Evolutionary conservation across 225 moss, liverwort and hornwort genomes (phyloP).

Genomic region (Bryum argenteum): DNA sequence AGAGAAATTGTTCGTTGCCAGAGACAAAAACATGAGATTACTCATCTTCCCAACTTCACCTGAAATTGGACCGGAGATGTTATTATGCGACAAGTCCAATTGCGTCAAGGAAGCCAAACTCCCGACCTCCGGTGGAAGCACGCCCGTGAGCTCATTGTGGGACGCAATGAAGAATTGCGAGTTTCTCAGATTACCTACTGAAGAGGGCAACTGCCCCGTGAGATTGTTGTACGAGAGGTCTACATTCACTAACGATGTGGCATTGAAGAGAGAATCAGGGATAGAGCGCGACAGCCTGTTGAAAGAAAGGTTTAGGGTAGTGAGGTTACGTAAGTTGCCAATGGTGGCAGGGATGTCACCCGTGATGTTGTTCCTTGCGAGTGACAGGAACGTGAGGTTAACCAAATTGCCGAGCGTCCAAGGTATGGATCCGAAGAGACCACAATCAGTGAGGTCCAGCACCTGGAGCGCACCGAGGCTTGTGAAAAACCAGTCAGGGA

Average conservation of each 20-base stretch:
- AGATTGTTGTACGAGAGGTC: slow-evolving; percentile 50
- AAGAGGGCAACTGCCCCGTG: slow-evolving; percentile 37
- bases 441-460: slow-evolving; percentile 60
- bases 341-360: slow-evolving; percentile 45
- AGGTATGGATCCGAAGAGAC: slow-evolving; percentile 59
- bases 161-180: slow-evolving; percentile 47
- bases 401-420: slow-evolving; percentile 37
- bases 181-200: slow-evolving; percentile 44
- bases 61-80: slow-evolving; percentile 63
- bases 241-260: slow-evolving; percentile 27
- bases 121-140: slow-evolving; percentile 58
- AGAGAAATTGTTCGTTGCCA: slow-evolving; percentile 57
- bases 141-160: slow-evolving; percentile 53
- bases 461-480: slow-evolving; percentile 46
- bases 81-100: slow-evolving; percentile 69
- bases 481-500: slow-evolving; percentile 47
- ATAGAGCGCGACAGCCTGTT: slow-evolving; percentile 46
- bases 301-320: slow-evolving; percentile 38
- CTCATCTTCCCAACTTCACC: slow-evolving; percentile 53
- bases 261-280: slow-evolving; percentile 38
- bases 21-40: slow-evolving; percentile 36
- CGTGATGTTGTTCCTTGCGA: slow-evolving; percentile 38
- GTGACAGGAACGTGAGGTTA: slow-evolving; percentile 35
- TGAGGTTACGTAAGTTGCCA: slow-evolving; percentile 27
- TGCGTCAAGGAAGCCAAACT: slow-evolving; percentile 39